Evolutionary conservation across 106 monocot genomes (phyloP).

Genomic region (Phalaenopsis equestris): DNA sequence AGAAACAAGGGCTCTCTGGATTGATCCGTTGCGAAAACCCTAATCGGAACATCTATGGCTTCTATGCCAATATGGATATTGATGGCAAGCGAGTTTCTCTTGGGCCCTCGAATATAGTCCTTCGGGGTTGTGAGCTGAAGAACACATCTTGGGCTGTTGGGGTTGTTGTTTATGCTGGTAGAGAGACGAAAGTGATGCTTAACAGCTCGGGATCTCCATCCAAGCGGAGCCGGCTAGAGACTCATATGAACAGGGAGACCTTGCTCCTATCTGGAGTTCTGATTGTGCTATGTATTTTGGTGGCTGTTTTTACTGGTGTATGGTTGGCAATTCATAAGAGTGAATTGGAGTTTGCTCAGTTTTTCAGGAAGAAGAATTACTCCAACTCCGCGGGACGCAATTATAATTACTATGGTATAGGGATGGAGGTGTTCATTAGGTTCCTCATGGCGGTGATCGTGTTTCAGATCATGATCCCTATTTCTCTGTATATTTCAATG

Average conservation of each 20-base stretch:
- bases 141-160: slow-evolving; percentile 70
- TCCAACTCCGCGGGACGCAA: slow-evolving; percentile 4
- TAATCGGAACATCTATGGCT: slow-evolving; percentile 84
- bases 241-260: slow-evolving; percentile 90
- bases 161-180: slow-evolving; percentile 58
- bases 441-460: slow-evolving; percentile 84
- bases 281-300: slow-evolving; percentile 40
- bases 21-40: slow-evolving; percentile 75
- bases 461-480: slow-evolving; percentile 98
- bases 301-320: slow-evolving; percentile 30
- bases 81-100: slow-evolving; percentile 51
- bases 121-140: slow-evolving; percentile 85
- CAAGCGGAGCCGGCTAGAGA: slow-evolving; percentile 78
- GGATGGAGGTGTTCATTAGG: slow-evolving; percentile 48
- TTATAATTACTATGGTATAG: slow-evolving; percentile 75
- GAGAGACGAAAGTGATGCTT: slow-evolving; percentile 84
- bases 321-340: slow-evolving; percentile 38
- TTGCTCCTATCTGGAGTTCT: slow-evolving; percentile 52
- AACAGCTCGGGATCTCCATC: slow-evolving; percentile 80
- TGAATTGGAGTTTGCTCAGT: slow-evolving; percentile 38
- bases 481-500: slow-evolving; percentile 94
- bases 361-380: slow-evolving; percentile 50
- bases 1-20: slow-evolving; percentile 4
- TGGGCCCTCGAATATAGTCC: slow-evolving; percentile 63
- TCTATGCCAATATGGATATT: slow-evolving; percentile 60